Evolutionary conservation across 2,329 filamentous ascomycete species (phyloP), one percentile per base, ranked within the genome.

Genomic region (Colletotrichum melonis): DNA sequence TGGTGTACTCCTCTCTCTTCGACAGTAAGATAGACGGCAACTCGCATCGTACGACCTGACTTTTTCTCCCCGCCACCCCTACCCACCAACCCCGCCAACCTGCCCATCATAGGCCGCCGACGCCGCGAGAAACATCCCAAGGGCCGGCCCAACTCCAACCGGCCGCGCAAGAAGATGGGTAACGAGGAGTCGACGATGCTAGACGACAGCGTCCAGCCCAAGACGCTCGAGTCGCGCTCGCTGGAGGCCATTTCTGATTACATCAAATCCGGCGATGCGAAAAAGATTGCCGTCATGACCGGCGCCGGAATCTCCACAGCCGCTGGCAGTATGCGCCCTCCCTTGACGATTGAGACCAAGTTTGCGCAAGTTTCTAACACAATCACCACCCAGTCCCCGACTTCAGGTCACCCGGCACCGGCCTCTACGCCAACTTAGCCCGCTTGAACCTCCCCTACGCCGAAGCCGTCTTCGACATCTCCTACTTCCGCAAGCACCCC

Each of bases 381-480:
- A 49, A 7, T 9, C 19, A 1, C 16, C 85, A 84, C 2, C 84
- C 86, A 84, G 96, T 99, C 75, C 97, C 97, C 75, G 97, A 99
- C 84, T 99, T 98, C 82, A 90, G 97, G 76, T 97, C 95, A 2
- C 95, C 96, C 75, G 93, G 95, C 71, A 98, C 96, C 0, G 97
- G 97, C 3, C 89, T 99, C 12, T 99, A 99, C 82, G 92, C 94
- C 78, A 98, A 98, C 79, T 91, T 99, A 22, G 93, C 93, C 26
- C 90, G 93, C 65, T 89, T 98, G 38, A 91, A 97, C 73, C 89
- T 99, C 0, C 95, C 95, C 0, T 92, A 96, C 78, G 93, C 96
- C 26, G 95, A 98, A 84, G 95, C 95, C 42, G 95, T 98, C 57
- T 98, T 99, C 83, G 95, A 98, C 79, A 96, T 99, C 76, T 87